phyloP scores from a whole-genome alignment of 2,329 filamentous ascomycete genomes.

The Nothopassalora personata region DNA sequence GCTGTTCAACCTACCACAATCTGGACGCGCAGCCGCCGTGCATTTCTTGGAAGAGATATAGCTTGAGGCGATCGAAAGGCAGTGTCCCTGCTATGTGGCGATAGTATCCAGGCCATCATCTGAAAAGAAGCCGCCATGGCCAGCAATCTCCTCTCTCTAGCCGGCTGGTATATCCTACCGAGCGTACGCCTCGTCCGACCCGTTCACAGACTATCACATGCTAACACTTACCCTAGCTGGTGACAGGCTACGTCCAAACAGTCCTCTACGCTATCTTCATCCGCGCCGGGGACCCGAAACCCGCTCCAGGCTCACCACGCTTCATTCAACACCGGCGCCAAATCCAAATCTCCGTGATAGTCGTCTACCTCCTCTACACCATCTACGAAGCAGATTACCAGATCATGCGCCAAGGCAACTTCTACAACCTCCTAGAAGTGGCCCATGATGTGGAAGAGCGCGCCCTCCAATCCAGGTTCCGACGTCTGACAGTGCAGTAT shows the following conservation, averaged over 20 bases:
- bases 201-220: no score
- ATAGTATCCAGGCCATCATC: neutral
- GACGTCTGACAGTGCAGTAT: slow-evolving; percentile 61
- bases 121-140: slow-evolving; percentile 28
- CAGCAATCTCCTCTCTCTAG: slow-evolving; percentile 49
- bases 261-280: slow-evolving; percentile 85
- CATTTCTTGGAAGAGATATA: neutral
- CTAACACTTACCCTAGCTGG: slow-evolving; percentile 51
- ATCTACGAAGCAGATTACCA: slow-evolving; percentile 87
- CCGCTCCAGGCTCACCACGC: slow-evolving; percentile 60
- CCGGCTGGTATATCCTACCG: slow-evolving; percentile 59
- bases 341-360: slow-evolving; percentile 78
- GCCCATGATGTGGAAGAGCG: slow-evolving; percentile 63
- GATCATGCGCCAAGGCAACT: slow-evolving; percentile 65
- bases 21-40: neutral
- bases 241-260: slow-evolving; percentile 69
- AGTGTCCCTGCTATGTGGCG: slow-evolving; percentile 2
- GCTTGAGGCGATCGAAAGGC: neutral
- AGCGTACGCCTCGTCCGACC: slow-evolving; percentile 42
- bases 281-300: slow-evolving; percentile 80
- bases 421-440: slow-evolving; percentile 72
- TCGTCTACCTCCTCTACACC: slow-evolving; percentile 81
- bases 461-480: slow-evolving; percentile 77
- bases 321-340: slow-evolving; percentile 69
- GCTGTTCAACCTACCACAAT: neutral